Base-by-base conservation (phyloP, 1,284 basidiomycete species). In the Cutaneotrichosporon arboriforme region DNA sequence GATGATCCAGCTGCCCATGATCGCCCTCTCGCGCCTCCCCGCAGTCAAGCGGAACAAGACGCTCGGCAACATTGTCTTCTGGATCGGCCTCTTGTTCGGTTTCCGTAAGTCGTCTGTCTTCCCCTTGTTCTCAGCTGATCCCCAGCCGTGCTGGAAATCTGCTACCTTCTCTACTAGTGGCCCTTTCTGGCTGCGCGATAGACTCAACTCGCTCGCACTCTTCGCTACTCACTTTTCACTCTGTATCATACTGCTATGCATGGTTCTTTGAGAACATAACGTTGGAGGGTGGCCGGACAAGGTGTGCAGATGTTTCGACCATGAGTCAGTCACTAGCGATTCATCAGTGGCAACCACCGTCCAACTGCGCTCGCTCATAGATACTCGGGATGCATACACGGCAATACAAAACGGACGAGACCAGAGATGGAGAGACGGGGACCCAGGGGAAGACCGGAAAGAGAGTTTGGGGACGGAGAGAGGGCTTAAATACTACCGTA, bases 1-100 rank as follows among this genome's bases (percentile, higher is more conserved):
- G 82, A 85, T 97, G 76, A 81, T 85, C 20, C 94, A 98, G 77
- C 82, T 97, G 17, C 94, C 94, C 1, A 79, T 98, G 61, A 98
- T 97, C 59, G 79, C 87, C 3, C 59, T 94, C 37, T 85, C 88
- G 21, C 83, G 89, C 13, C 76, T 87, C 7, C 85, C 88, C 1
- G 76, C 79, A 13, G 83, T 96, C 64, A 86, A 84, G 70, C 78
- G 81, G 57, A 91, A 92, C 76, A 87, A 84, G 65, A 80, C 86
- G 4, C 69, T 91, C 3, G 80, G 78, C 14, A 80, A 80, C 66
- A 74, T 93, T 57, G 83, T 94, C 37, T 98, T 98, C 73, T 98
- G 94, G 94, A 62, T 91, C 18, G 92, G 91, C 1, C 67, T 82
- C 17, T 75, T 79, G 84, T 66, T 85, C 3, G 94, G 94, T 3